A percentile compares a stretch with the other conserved stretches of the same genome.
Evolutionary conservation across 441 rosid genomes (phyloP).

Genomic region (Erodium moschatum): DNA sequence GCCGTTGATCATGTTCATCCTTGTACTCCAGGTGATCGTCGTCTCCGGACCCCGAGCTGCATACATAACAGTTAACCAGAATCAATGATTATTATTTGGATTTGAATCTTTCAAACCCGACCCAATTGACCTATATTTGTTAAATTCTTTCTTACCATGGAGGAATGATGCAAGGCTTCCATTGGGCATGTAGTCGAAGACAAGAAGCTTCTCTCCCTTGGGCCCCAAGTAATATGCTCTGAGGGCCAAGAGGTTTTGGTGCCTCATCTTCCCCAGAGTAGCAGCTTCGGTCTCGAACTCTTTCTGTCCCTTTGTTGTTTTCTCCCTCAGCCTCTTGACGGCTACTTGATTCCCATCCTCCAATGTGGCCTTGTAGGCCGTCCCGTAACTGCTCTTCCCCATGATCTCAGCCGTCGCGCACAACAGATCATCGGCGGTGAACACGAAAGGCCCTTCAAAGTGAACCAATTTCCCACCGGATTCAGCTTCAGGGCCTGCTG

Average conservation of each 20-base stretch:
- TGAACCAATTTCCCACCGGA: slow-evolving; percentile 61
- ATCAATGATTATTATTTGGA: too few relatives aligned
- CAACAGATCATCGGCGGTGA: slow-evolving; percentile 64
- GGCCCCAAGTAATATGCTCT: slow-evolving; percentile 71
- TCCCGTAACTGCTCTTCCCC: slow-evolving; percentile 70
- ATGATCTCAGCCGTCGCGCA: slow-evolving; percentile 74
- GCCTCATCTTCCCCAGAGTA: slow-evolving; percentile 48
- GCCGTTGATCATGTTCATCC: slow-evolving; percentile 57
- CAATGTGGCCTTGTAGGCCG: slow-evolving; percentile 61
- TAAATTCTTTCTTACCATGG: slow-evolving; percentile 60
- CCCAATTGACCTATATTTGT: too few relatives aligned
- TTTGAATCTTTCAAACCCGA: too few relatives aligned
- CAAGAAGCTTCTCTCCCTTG: slow-evolving; percentile 72
- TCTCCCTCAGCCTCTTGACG: slow-evolving; percentile 64
- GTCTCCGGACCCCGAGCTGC: slow-evolving; percentile 67
- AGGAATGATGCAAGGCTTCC: slow-evolving; percentile 67
- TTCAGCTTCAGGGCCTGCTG: slow-evolving; percentile 30
- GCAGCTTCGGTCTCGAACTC: slow-evolving; percentile 60
- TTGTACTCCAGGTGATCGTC: slow-evolving; percentile 43
- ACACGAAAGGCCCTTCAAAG: slow-evolving; percentile 63
- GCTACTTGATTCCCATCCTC: slow-evolving; percentile 61
- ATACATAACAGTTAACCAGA: too few relatives aligned
- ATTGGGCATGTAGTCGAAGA: too few relatives aligned
- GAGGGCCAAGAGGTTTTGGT: slow-evolving; percentile 47
- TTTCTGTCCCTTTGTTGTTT: slow-evolving; percentile 52